Evolutionary conservation across 352 stramenopile genomes (phyloP).

Genomic region (Plasmopara halstedii): DNA sequence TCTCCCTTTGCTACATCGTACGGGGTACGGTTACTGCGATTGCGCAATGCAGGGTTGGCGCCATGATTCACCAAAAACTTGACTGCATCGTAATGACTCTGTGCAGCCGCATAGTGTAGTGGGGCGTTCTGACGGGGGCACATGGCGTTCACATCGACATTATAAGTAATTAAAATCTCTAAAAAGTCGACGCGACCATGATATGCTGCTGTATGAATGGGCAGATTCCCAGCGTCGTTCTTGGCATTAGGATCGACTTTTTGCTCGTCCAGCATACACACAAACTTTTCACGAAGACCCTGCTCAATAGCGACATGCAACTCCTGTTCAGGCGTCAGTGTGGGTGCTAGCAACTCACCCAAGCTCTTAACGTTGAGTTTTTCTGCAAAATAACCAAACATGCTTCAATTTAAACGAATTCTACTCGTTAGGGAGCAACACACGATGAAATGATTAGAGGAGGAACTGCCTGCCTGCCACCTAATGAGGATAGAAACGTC

Average conservation of each 20-base stretch:
- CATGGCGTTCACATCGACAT: constrained; percentile 59
- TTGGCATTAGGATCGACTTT: constrained; percentile 61
- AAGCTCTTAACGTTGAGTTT: constrained; percentile 88
- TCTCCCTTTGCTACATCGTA: constrained; percentile 85
- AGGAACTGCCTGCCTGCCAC: no score
- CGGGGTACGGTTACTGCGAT: constrained; percentile 64
- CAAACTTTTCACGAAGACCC: constrained; percentile 65
- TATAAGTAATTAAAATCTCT: constrained; percentile 56
- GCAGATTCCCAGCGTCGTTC: constrained; percentile 68
- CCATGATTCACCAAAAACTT: constrained; percentile 63
- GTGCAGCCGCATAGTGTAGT: constrained; percentile 74
- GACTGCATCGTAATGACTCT: constrained; percentile 67
- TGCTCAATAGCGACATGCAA: constrained; percentile 73
- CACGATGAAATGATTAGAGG: no score
- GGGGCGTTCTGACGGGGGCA: constrained; percentile 73
- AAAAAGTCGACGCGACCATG: constrained; percentile 68
- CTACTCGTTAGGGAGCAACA: no score
- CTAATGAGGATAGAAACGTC: no score
- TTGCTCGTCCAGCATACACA: constrained; percentile 57
- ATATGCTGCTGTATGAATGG: constrained; percentile 82
- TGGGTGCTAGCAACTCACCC: constrained; percentile 80
- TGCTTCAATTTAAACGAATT: no score
- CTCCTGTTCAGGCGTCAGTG: constrained; percentile 81
- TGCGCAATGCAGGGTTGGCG: constrained; percentile 72
- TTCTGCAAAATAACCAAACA: constrained; percentile 86